Conservation (phyloP, 306 rosid species). For the Adenanthera pavonina region DNA sequence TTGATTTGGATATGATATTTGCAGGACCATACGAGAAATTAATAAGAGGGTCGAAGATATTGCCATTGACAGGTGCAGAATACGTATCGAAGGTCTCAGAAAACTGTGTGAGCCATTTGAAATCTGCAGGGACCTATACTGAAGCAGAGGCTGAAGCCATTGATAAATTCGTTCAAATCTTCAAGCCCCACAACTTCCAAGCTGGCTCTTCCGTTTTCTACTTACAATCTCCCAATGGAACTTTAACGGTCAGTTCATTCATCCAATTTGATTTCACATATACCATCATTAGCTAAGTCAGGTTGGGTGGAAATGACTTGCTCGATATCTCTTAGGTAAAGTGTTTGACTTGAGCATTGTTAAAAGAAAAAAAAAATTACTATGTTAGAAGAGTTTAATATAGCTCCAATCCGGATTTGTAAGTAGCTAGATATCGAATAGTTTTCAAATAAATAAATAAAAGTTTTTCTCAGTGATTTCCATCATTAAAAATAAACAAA, state of each 20-base stretch:
- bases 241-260: constrained; percentile 55
- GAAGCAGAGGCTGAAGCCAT: constrained; percentile 75
- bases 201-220: constrained; percentile 75
- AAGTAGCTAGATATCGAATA: no score
- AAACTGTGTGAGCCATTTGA: constrained; percentile 67
- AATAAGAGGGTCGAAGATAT: constrained; percentile 54
- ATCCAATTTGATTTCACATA: no score
- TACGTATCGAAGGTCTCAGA: constrained; percentile 71
- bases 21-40: constrained; percentile 78
- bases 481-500: no score
- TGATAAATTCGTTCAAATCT: constrained; percentile 51
- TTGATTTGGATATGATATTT: neutral
- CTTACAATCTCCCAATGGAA: constrained; percentile 60
- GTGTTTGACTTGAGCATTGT: no score
- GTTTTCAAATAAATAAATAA: no score
- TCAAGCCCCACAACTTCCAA: constrained; percentile 57
- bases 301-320: no score
- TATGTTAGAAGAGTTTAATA: no score
- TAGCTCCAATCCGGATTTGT: no score
- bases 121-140: constrained; percentile 64
- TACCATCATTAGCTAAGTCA: no score
- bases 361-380: no score
- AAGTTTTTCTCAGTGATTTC: no score
- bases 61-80: constrained; percentile 59
- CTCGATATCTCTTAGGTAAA: no score